Base-by-base conservation (phyloP, 108 stramenopile species). In the Pseudonitzschia multiseries region DNA sequence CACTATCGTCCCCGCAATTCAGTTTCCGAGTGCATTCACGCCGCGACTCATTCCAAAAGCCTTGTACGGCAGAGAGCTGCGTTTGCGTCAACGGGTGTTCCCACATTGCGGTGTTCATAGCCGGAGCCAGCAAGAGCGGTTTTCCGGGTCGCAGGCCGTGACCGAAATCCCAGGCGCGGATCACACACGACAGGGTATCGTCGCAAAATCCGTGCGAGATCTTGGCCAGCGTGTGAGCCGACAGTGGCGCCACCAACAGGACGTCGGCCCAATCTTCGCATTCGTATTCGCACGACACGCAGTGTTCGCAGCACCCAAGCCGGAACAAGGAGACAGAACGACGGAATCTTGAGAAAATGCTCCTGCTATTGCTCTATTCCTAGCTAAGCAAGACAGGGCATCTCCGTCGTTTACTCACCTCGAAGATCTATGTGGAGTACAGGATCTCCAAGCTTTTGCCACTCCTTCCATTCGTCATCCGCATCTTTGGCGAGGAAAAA, bases 21-120 rank as follows among this genome's bases (percentile, higher is more conserved):
- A 24, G 8, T 43, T 48, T 40, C 5, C 28, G 50, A 42, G 9
- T 22, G 9, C n/a, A 4, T 28, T 50, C 42, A 13, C 29, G 9
- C 8, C 61, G 27, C 5, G 27, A 28, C 21, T 17, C 22, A 60
- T 78, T 80, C 77, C 77, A 84, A 71, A 92, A 94, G n/a, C 67
- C 62, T 70, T 82, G 67, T 29, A 94, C 76, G 28, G 82, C 82
- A 20, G 84, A 53, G 42, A 94, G 69, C 48, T 94, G 93, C 43
- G 40, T 42, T 21, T 65, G 69, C 32, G 95, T 97, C 67, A 94
- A 50, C 10, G 93, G 92, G 77, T 97, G 93, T 27, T 93, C 81
- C 93, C 92, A 97, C 96, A 97, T 97, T 68, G 82, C 83, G 15
- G 96, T 96, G 78, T 97, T 97, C 96, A 97, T 97, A 36, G 96